These are phyloP conservation scores for Malassezia slooffiae DNA, from an alignment of 1,284 basidiomycete species.

Conservation along the genomic window DNA sequence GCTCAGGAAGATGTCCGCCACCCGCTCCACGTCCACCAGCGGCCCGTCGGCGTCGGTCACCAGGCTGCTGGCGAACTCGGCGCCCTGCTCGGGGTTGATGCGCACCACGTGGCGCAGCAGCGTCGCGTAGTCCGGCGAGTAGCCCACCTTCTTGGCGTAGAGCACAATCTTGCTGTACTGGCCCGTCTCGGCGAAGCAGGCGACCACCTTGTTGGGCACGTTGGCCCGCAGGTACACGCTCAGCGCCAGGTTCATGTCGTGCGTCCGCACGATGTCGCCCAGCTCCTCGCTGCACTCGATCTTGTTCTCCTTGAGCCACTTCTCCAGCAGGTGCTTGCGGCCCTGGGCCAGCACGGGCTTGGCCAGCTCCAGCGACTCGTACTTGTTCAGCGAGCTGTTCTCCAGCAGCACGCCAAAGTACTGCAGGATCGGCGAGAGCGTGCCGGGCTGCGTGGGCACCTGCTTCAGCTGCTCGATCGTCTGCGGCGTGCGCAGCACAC, in stretches of 20 bases:
- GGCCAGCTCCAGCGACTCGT: conserved; percentile 90
- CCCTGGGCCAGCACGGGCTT: conserved; percentile 92
- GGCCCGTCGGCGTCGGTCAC: conserved; percentile 88
- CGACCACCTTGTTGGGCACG: conserved; percentile 90
- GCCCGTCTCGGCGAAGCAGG: conserved; percentile 97
- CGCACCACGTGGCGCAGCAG: conserved; percentile 97
- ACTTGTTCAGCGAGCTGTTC: conserved; percentile 93
- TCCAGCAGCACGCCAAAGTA: conserved; percentile 97
- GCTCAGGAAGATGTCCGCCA: conserved; percentile 86
- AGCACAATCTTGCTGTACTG: conserved; percentile 97
- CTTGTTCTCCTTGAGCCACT: conserved; percentile 99
- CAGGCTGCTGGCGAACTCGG: conserved; percentile 91
- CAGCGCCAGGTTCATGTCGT: conserved; percentile 97
- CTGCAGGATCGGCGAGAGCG: conserved; percentile 89
- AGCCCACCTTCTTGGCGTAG: conserved; percentile 95
- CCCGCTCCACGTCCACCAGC: conserved; percentile 74
- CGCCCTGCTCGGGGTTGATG: conserved; percentile 91
- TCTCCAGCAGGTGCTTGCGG: conserved; percentile 92
- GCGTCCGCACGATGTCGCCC: conserved; percentile 86
- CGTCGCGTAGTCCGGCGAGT: conserved; percentile 83
- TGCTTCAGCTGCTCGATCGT: conserved; percentile 98
- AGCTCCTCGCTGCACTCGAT: conserved; percentile 97
- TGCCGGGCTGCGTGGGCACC: conserved; percentile 77
- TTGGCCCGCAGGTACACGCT: conserved; percentile 97
- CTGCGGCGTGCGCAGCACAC: conserved; percentile 84